Base-by-base conservation (phyloP, 2,329 filamentous ascomycete genomes). In the Coniella vitis region DNA sequence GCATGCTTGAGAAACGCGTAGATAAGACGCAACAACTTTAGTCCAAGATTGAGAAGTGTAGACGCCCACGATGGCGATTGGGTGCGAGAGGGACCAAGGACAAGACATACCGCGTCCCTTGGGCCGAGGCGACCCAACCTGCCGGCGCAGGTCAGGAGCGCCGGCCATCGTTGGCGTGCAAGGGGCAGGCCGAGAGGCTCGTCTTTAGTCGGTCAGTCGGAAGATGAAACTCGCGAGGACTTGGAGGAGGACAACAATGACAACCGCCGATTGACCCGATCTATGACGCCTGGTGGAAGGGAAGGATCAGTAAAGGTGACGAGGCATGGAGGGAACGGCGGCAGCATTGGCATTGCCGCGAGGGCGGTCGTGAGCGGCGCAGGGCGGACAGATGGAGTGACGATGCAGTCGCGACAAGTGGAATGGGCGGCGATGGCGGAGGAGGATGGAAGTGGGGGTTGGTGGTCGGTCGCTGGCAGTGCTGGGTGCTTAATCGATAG, bases 91-190 rank as follows among this genome's bases (percentile, higher is more conserved):
- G 49, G 29, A 39, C 40, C 46, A 37, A 29, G 20, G 38, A 53
- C 5, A 35, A n/a, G 41, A 68, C 73, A 58, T 65, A 76, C 75
- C 75, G 65, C 75, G 73, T 57, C 70, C 71, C 62, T 79, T 81
- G 22, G 75, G 73, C 63, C 75, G 72, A 35, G 77, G 77, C 51
- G 77, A 80, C 55, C 74, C 74, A 55, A 77, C 70, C 58, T 74
- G 72, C 51, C 73, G 72, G 59, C 72, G 71, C 54, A 74, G 65
- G 60, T 76, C 73, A 60, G 66, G 51, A 38, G 47, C 48, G 44
- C 51, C 51, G 48, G 51, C 51, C 51, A 53, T 53, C 21, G 25
- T 40, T 29, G 21, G 13, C 38, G n/a, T 19, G 14, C 38, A 21
- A 41, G 22, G 17, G 37, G 40, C 17, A 34, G 22, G 44, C 38